Percentiles rank a stretch among this genome's conserved stretches.
These are phyloP conservation scores for Leucaena leucocephala DNA, from an alignment of 306 rosid genomes.

Conservation along the genomic window DNA sequence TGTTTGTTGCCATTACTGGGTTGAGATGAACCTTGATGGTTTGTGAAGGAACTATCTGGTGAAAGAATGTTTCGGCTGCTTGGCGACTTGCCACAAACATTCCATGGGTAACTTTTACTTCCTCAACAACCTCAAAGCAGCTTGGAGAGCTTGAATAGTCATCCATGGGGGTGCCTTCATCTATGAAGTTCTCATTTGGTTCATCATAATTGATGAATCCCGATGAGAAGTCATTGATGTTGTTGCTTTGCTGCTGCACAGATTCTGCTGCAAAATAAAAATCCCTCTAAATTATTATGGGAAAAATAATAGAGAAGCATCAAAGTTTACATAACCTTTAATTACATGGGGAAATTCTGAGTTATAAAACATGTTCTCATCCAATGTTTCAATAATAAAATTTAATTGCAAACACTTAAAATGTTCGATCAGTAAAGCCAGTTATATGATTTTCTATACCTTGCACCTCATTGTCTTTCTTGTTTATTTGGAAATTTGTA, in stretches of 20 bases:
- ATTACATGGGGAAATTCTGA: neutral
- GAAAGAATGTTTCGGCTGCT: slow-evolving; percentile 79
- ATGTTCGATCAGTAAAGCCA: neutral
- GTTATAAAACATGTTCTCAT: neutral
- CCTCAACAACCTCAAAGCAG: slow-evolving; percentile 80
- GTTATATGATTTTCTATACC: slow-evolving; percentile 40
- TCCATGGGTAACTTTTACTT: slow-evolving; percentile 70
- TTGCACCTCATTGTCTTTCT: slow-evolving; percentile 56
- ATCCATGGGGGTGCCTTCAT: slow-evolving; percentile 54
- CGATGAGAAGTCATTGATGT: slow-evolving; percentile 58
- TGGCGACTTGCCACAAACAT: slow-evolving; percentile 73
- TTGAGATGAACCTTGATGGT: slow-evolving; percentile 72
- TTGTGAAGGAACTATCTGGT: slow-evolving; percentile 80
- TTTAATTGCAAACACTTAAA: neutral
- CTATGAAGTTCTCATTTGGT: slow-evolving; percentile 52
- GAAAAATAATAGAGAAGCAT: neutral
- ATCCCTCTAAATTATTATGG: neutral
- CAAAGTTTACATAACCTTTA: neutral
- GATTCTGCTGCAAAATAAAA: slow-evolving; percentile 34
- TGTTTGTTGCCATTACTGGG: slow-evolving; percentile 43
- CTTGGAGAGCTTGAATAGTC: slow-evolving; percentile 68
- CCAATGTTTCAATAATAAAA: neutral
- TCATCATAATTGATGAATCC: slow-evolving; percentile 62
- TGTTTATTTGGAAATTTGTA: slow-evolving; percentile 52
- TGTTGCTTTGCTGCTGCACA: slow-evolving; percentile 40